Percentiles rank a stretch among this genome's conserved stretches.
phyloP scores from a whole-genome alignment of 1,284 basidiomycete genomes.

The Boletus albobrunnescens region DNA sequence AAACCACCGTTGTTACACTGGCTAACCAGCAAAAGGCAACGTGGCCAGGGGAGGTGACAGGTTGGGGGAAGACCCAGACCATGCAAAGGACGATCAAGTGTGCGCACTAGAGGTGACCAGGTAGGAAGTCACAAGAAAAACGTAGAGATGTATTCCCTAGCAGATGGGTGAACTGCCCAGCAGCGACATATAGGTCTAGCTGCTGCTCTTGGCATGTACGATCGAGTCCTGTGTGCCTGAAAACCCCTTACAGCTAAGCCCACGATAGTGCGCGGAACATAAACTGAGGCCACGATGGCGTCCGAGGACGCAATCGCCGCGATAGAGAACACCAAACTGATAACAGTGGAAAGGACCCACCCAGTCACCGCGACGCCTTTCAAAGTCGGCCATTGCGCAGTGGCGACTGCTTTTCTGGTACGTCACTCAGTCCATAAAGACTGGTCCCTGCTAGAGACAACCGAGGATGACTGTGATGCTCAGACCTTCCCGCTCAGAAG shows the following conservation, averaged over 20 bases:
- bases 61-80: neutral
- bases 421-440: conserved; percentile 43
- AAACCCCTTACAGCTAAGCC: conserved; percentile 2
- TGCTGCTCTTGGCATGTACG: neutral
- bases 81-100: neutral
- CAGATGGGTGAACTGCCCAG: neutral
- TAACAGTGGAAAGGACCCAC: conserved; percentile 15
- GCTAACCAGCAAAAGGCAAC: conserved; percentile 11
- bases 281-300: conserved; percentile 10
- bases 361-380: conserved; percentile 35
- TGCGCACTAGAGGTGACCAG: conserved; percentile 9
- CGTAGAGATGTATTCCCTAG: neutral
- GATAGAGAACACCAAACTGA: conserved; percentile 18
- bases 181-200: neutral
- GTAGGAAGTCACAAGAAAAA: neutral
- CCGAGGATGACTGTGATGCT: conserved; percentile 49
- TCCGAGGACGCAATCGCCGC: conserved; percentile 18
- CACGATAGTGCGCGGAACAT: rapidly evolving
- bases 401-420: conserved; percentile 45
- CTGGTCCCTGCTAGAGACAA: conserved; percentile 50
- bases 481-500: conserved; percentile 63
- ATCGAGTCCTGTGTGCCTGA: neutral
- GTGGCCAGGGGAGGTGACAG: neutral
- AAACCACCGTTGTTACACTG: conserved; percentile 6
- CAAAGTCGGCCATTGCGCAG: conserved; percentile 27